A percentile compares a stretch with the other conserved stretches of the same genome.
These are phyloP conservation scores for Salvia sclarea DNA, from an alignment of 305 asterid species.

Conservation along the genomic window DNA sequence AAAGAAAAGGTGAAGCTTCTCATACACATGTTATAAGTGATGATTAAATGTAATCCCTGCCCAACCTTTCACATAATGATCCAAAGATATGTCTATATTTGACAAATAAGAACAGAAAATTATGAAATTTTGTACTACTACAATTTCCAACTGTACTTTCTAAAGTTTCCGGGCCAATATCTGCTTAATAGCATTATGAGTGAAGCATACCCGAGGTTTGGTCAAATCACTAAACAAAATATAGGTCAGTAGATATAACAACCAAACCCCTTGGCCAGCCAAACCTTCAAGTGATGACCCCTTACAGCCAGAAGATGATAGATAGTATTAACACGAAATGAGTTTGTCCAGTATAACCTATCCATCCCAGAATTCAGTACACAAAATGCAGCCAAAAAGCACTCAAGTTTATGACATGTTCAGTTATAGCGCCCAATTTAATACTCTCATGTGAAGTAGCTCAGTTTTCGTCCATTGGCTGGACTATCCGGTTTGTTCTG, in stretches of 20 bases:
- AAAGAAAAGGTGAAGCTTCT: not conserved
- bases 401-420: not conserved
- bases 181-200: not conserved
- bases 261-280: not conserved
- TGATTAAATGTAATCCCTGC: not conserved
- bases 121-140: not conserved
- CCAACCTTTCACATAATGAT: not conserved
- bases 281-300: not conserved
- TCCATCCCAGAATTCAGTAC: not conserved
- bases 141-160: not conserved
- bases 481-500: not conserved
- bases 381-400: not conserved
- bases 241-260: not conserved
- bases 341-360: not conserved
- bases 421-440: not conserved
- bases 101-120: conserved; percentile 5
- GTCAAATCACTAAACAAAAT: not conserved
- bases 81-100: not conserved
- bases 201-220: not conserved
- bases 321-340: not conserved
- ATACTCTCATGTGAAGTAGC: not conserved
- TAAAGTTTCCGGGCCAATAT: conserved; percentile 1
- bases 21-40: not conserved
- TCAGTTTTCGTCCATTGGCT: not conserved
- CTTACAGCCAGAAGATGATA: not conserved